phyloP scores from a whole-genome alignment of 2,329 filamentous ascomycete genomes.

The Colletotrichum lindemuthianum region DNA sequence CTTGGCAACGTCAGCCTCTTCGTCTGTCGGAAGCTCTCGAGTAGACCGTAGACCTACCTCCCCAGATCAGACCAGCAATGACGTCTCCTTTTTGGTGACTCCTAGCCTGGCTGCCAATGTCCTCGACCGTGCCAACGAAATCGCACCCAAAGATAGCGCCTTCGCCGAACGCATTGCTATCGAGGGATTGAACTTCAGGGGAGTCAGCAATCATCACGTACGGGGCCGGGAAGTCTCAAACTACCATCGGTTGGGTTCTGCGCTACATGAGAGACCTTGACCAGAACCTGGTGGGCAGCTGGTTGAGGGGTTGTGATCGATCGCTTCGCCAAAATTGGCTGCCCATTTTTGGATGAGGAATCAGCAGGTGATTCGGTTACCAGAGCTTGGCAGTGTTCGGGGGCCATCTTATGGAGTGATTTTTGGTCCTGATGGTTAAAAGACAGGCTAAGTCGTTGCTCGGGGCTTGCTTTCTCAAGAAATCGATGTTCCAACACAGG shows the following conservation, averaged over 20 bases:
- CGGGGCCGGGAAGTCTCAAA: background rate
- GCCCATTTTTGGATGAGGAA: background rate
- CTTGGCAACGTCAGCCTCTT: constrained; percentile 9
- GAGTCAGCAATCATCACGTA: background rate
- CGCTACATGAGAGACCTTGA: constrained; percentile 39
- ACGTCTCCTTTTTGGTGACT: constrained; percentile 37
- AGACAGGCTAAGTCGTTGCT: no score
- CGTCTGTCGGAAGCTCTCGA: fast-evolving
- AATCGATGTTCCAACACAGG: no score
- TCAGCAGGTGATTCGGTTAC: constrained; percentile 3
- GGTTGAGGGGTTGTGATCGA: constrained; percentile 24
- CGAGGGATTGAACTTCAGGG: constrained; percentile 45
- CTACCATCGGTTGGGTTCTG: constrained; percentile 43
- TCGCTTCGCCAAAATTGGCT: constrained; percentile 14
- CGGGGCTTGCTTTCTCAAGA: no score
- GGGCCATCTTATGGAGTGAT: background rate
- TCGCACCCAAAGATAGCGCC: constrained; percentile 49
- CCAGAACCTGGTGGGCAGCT: constrained; percentile 38
- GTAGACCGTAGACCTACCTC: constrained; percentile 35
- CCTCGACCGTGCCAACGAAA: constrained; percentile 48
- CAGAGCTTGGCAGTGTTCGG: constrained; percentile 17
- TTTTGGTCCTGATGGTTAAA: no score
- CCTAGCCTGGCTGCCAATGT: constrained; percentile 40
- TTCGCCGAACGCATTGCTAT: constrained; percentile 49
- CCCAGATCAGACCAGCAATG: constrained; percentile 43